Conservation (phyloP, 2,329 filamentous ascomycete species). For the Cryphonectria carpinicola region DNA sequence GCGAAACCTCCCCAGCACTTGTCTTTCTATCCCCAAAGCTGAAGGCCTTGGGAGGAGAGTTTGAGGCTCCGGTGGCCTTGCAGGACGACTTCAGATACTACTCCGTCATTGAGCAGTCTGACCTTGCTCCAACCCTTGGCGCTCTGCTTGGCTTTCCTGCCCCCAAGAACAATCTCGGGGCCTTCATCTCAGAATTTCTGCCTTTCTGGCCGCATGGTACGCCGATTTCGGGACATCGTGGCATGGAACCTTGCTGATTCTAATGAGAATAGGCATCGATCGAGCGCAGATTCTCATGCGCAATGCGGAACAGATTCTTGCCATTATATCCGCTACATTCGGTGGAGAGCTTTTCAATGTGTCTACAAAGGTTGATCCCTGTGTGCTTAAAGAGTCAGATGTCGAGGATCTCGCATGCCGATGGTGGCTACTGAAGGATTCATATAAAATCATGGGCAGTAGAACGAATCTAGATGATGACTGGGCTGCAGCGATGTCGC, state of each 20-base stretch:
- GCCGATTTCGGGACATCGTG: background rate
- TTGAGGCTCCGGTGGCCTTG: constrained; percentile 59
- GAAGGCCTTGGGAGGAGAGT: constrained; percentile 52
- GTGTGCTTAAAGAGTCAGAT: constrained; percentile 45
- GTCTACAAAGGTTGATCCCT: constrained; percentile 32
- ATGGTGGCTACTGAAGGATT: constrained; percentile 56
- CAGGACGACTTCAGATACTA: constrained; percentile 83
- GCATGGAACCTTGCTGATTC: background rate
- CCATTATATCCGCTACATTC: constrained; percentile 76
- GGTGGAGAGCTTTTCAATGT: constrained; percentile 49
- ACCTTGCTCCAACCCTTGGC: constrained; percentile 87
- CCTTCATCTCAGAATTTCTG: constrained; percentile 80
- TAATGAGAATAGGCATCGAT: constrained; percentile 47
- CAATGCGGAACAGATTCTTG: constrained; percentile 81
- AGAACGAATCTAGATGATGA: constrained; percentile 39
- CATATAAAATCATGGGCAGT: constrained; percentile 27
- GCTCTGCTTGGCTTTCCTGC: constrained; percentile 86
- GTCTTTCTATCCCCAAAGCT: constrained; percentile 90
- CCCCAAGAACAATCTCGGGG: constrained; percentile 86
- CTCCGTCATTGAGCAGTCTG: constrained; percentile 84
- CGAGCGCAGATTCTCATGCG: constrained; percentile 70
- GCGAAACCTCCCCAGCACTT: constrained; percentile 91
- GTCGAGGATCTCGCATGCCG: constrained; percentile 68
- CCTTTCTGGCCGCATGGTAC: constrained; percentile 72
- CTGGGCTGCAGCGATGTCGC: constrained; percentile 50